Base-by-base conservation (phyloP, 2,329 filamentous ascomycete genomes). In the Fusarium floridanum region DNA sequence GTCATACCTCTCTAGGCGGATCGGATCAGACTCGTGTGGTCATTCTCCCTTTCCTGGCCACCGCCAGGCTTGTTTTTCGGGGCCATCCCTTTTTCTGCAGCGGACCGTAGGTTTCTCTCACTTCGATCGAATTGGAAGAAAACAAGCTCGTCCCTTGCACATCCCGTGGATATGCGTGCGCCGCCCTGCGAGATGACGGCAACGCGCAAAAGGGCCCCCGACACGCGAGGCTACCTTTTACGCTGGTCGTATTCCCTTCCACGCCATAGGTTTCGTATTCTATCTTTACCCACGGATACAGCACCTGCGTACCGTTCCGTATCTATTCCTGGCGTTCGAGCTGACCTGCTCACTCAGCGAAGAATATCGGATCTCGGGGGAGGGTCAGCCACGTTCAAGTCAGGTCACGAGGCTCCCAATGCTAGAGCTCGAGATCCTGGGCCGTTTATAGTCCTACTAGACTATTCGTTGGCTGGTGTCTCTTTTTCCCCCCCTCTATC, bases 301-400 rank as follows among this genome's bases (percentile, higher is more conserved):
- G 64, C 16, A 63, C 48, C 9, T 39, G 6, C 32, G 39, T 41
- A 14, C 16, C 32, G 27, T 41, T 56, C 50, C 65, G 68, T 75
- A 63, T 73, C 72, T 74, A 75, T 74, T 74, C 65, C 60, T 70
- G 72, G 69, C 27, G 43, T 37, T 27, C 24, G n/a, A 17, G 64
- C 64, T 61, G 64, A 66, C 50, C 45, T 66, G 64, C 57, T 67
- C 45, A 55, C 41, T 70, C 71, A 71, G 63, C 60, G 60, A 34
- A n/a, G 59, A 59, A 65, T 70, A 41, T 72, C 67, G 61, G 45
- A 53, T 70, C 53, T 72, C 68, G 68, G 71, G 67, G 71, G 67
- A 10, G 29, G 32, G 66, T 70, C 72, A 66, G 45, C 71, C 53
- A 75, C 61, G 36, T 41, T 36, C 72, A 72, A 11, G 32, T 32